A percentile compares a stretch with the other conserved stretches of the same genome.
Evolutionary conservation across 1,284 basidiomycete genomes (phyloP).

Genomic region (Cystobasidium sp.): DNA sequence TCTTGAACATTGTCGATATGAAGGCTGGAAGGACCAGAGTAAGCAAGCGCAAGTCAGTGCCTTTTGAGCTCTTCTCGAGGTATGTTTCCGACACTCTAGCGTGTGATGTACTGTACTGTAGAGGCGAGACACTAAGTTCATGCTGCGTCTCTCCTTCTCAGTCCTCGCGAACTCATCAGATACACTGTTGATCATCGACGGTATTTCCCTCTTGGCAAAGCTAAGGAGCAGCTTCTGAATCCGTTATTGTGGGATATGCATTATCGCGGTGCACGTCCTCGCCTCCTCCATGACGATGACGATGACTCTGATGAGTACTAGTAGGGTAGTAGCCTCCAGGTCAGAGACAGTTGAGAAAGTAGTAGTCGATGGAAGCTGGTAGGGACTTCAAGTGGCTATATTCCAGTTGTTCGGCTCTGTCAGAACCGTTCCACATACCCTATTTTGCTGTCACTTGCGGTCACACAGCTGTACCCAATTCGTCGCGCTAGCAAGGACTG

Average conservation of each 20-base stretch:
- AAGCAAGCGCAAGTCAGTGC: constrained; percentile 1
- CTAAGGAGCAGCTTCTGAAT: constrained; percentile 22
- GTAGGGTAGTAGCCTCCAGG: neutral
- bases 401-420: no score
- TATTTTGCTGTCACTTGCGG: no score
- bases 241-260: constrained; percentile 22
- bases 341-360: no score
- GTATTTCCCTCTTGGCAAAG: constrained; percentile 12
- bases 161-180: neutral
- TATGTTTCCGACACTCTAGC: neutral
- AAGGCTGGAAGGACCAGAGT: neutral
- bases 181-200: constrained; percentile 1
- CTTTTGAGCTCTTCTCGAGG: constrained; percentile 16
- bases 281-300: neutral
- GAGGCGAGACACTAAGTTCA: neutral
- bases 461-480: no score
- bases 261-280: neutral
- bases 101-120: neutral
- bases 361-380: no score
- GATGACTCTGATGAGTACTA: constrained; percentile 6
- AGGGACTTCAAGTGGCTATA: no score
- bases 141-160: neutral
- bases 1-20: constrained; percentile 23
- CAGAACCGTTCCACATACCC: no score
- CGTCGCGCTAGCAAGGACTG: no score